phyloP scores from a whole-genome alignment of 1,139 yeast species.

The Sugiyamaella sp. region DNA sequence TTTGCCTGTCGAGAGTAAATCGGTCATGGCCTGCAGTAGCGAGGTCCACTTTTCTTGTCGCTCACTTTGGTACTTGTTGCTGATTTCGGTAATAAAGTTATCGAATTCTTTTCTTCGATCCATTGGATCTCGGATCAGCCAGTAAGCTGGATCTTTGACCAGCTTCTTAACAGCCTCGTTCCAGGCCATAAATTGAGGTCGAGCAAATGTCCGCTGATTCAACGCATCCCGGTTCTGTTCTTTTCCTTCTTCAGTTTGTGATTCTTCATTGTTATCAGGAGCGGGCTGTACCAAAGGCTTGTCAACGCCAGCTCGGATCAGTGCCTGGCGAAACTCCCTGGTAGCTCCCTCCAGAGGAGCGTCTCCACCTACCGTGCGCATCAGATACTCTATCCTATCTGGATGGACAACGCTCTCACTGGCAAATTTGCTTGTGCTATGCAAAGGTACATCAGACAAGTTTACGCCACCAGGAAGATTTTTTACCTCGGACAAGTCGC shows the following conservation, averaged over 20 bases:
- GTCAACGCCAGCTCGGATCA: conserved; percentile 15
- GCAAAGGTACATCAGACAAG: too few species aligned
- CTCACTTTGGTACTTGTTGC: conserved; percentile 53
- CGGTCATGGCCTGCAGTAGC: conserved; percentile 56
- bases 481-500: too few species aligned
- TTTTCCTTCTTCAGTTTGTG: conserved; percentile 41
- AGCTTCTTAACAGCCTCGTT: conserved; percentile 63
- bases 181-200: conserved; percentile 49
- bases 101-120: conserved; percentile 67
- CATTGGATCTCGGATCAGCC: conserved; percentile 66
- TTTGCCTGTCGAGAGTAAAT: conserved; percentile 55
- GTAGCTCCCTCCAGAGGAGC: conserved; percentile 1
- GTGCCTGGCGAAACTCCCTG: conserved; percentile 14
- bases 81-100: conserved; percentile 57
- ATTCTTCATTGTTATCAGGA: conserved; percentile 35
- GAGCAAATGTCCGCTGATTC: conserved; percentile 55
- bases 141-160: conserved; percentile 64
- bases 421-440: not conserved
- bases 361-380: conserved; percentile 14
- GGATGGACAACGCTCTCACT: conserved; percentile 14
- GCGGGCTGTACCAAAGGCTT: not conserved
- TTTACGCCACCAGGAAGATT: not conserved
- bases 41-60: conserved; percentile 53
- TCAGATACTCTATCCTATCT: conserved; percentile 9
- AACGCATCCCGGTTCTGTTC: conserved; percentile 55